These are phyloP conservation scores for Phytopythium chamaehyphon DNA, from an alignment of 352 stramenopile species.

Conservation along the genomic window DNA sequence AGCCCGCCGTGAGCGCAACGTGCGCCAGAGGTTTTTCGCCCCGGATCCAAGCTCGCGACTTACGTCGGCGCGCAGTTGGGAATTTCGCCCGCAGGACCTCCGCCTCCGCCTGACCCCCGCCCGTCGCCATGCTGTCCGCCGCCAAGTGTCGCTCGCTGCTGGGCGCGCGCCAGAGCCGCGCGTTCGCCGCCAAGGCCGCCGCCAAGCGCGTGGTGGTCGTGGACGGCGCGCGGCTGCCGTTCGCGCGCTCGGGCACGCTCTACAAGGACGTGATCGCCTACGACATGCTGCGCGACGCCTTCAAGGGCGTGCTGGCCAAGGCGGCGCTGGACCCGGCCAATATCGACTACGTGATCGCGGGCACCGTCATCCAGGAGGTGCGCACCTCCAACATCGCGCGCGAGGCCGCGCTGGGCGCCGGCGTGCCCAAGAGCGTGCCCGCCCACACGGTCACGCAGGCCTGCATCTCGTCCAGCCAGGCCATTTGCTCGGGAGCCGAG, in stretches of 20 bases:
- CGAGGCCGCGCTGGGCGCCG: slow-evolving; percentile 94
- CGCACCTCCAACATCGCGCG: slow-evolving; percentile 98
- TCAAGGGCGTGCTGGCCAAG: slow-evolving; percentile 95
- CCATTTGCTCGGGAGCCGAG: slow-evolving; percentile 91
- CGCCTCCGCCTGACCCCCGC: too few species aligned
- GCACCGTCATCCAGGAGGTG: slow-evolving; percentile 97
- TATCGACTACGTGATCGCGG: slow-evolving; percentile 96
- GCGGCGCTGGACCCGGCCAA: slow-evolving; percentile 92
- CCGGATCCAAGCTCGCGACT: background rate
- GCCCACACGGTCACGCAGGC: slow-evolving; percentile 96
- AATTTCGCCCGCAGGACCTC: slow-evolving; percentile 1
- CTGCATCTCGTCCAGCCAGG: slow-evolving; percentile 96
- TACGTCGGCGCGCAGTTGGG: background rate
- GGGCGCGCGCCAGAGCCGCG: slow-evolving; percentile 32
- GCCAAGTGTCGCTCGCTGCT: slow-evolving; percentile 12
- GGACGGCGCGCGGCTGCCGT: slow-evolving; percentile 93
- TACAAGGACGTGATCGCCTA: slow-evolving; percentile 98
- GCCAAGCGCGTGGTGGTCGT: slow-evolving; percentile 90
- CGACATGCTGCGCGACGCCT: slow-evolving; percentile 95
- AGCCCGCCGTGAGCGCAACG: slow-evolving; percentile 2
- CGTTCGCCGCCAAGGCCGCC: slow-evolving; percentile 32
- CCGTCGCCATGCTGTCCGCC: slow-evolving; percentile 19
- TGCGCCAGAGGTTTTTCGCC: slow-evolving; percentile 3
- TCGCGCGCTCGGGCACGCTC: slow-evolving; percentile 92
- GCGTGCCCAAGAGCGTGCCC: slow-evolving; percentile 92